Percentiles rank a stretch among this genome's conserved stretches.
Conservation (phyloP, 306 rosid species). For the Prosopis cineraria region DNA sequence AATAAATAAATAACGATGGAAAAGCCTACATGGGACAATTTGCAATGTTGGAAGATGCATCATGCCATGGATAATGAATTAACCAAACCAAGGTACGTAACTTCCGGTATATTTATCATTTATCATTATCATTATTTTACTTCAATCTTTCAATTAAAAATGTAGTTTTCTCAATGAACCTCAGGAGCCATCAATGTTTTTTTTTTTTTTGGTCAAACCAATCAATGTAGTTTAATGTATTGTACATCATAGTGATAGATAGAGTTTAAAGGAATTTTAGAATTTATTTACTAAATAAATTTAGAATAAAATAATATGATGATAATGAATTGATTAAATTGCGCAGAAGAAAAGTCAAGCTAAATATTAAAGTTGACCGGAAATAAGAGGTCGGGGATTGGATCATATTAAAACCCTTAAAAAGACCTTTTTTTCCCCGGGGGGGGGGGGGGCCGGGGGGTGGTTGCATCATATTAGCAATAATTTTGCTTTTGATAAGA, state of each 20-base stretch:
- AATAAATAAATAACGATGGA: not conserved
- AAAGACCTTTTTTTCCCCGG: too few relatives aligned
- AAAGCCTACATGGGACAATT: not conserved
- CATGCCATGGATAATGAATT: not conserved
- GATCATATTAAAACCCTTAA: too few relatives aligned
- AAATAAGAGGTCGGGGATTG: not conserved
- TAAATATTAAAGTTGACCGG: not conserved
- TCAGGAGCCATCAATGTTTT: too few relatives aligned
- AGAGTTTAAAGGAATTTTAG: not conserved
- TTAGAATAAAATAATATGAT: not conserved
- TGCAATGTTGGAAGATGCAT: not conserved
- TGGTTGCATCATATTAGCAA: not conserved
- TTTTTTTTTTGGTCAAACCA: too few relatives aligned
- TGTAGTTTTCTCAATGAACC: not conserved
- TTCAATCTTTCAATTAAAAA: not conserved
- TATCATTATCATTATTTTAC: not conserved
- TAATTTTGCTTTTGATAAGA: too few relatives aligned
- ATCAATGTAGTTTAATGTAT: not conserved
- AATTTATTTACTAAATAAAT: not conserved
- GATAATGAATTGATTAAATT: not conserved
- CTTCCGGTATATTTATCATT: too few relatives aligned
- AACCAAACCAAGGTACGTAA: not conserved
- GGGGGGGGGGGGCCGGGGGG: too few relatives aligned
- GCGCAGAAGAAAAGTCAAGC: not conserved
- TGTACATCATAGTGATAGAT: not conserved